Percentiles rank a stretch among this genome's conserved stretches.
These are phyloP conservation scores for Fusarium oxysporum DNA, from an alignment of 2,329 filamentous ascomycete genomes.

Conservation along the genomic window DNA sequence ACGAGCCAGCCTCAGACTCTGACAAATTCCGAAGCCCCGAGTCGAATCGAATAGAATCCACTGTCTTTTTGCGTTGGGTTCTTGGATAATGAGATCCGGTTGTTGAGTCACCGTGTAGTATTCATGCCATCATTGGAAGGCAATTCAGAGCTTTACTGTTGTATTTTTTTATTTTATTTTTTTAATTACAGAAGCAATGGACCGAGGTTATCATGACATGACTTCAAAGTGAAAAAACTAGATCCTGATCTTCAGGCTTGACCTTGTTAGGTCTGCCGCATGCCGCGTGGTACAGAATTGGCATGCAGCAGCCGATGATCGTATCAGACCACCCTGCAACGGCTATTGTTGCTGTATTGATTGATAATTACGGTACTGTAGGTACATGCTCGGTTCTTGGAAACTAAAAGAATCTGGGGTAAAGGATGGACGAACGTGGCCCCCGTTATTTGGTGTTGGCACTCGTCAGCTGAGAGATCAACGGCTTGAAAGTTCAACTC, in stretches of 20 bases:
- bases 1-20: conserved; percentile 12
- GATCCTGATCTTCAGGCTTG: conserved; percentile 14
- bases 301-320: conserved; percentile 12
- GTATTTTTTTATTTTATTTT: background rate
- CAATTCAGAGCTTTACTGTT: background rate
- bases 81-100: conserved; percentile 15
- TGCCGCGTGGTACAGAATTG: conserved; percentile 12
- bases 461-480: background rate
- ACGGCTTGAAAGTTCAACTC: background rate
- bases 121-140: conserved; percentile 10
- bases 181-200: background rate
- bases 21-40: conserved; percentile 9
- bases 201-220: background rate
- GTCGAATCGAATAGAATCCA: background rate
- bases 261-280: background rate
- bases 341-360: background rate
- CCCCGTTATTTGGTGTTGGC: conserved; percentile 1
- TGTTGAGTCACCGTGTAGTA: conserved; percentile 9
- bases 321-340: conserved; percentile 28
- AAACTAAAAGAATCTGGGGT: conserved; percentile 22
- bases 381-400: conserved; percentile 3
- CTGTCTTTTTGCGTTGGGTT: conserved; percentile 7
- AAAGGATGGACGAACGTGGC: background rate
- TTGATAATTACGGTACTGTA: background rate
- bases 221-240: background rate